Base-by-base conservation (phyloP, 2,329 filamentous ascomycete species). In the Beauveria scarabaeidicola region DNA sequence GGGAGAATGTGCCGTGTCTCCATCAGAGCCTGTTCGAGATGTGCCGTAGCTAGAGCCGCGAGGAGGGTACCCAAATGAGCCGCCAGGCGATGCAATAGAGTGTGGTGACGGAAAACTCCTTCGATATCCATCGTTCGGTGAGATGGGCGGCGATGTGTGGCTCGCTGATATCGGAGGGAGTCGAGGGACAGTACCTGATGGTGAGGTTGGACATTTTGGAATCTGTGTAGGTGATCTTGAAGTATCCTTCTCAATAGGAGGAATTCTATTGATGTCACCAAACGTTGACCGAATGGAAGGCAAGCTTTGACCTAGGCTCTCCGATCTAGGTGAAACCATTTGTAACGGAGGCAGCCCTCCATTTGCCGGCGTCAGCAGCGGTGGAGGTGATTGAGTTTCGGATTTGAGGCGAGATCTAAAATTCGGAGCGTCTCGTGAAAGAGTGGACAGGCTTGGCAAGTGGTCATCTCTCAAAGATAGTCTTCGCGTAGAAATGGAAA, bases 41-140 rank as follows among this genome's bases (percentile, higher is more conserved):
- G 13, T 19, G 19, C 55, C 52, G 32, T 55, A 54, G 27, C 43
- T 43, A 32, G 58, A 50, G 23, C 58, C 25, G 5, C 32, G 41
- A 58, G 59, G 69, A 66, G 60, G 75, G 75, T 44, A 60, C 3
- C 68, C 69, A 62, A 74, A 77, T 15, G 72, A 73, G 44, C 75
- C 55, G 3, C 46, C 76, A 25, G 73, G 67, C 15, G 68, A 68
- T n/a, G 73, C 66, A 8, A 77, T 61, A 3, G 74, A 74, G 48
- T 74, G 74, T 3, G 81, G 79, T 9, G 81, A 83, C 5, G 75
- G 73, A 15, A 81, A 72, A 41, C 75, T 75, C 61, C 72, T 70
- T n/a, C 70, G 69, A 61, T 75, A 80, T 19, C 67, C 68, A 19
- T 81, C 78, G 55, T 77, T 75, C 17, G 80, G 78, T 3, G 80